Evolutionary conservation across 2,329 filamentous ascomycete species (phyloP), one percentile per base, ranked within the genome.

Genomic region (Aureobasidium lini): DNA sequence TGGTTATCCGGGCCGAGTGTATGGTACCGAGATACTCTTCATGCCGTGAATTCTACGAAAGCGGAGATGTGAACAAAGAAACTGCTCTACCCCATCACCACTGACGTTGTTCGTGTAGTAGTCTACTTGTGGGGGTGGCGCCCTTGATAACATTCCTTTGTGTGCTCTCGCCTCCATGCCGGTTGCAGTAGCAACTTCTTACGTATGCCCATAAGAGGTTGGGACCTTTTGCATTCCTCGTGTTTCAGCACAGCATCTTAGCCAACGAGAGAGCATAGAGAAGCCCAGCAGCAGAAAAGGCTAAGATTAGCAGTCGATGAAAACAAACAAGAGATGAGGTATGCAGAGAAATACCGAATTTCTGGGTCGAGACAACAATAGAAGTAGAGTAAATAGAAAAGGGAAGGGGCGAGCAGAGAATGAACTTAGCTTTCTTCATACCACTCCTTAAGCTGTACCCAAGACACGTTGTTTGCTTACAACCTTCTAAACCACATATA

Each of bases 261-360:
- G 32, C n/a, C 6, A 36, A 15, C 18, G 4, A 7, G 1, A 15
- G 7, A 42, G 28, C 23, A 23, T 23, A 23, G 23, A 23, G 23
- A 23, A 23, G 23, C 23, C 4, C 23, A 23, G 23, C 23, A 23
- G 23, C 23, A 5, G 11, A 7, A 37, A 40, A 6, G 40, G 18
- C 49, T 23, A 40, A 18, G 36, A 52, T 52, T 32, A 40, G 36
- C 49, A 40, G 11, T 44, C 2, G 50, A 44, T 39, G 50, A 57
- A 57, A 57, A 57, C 54, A 57, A 57, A 48, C 43, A 47, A 47
- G 37, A 11, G 23, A n/a, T 16, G 23, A 57, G 54, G 43, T 37
- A 57, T 43, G 54, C 43, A 57, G 16, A 18, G 16, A 34, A 29
- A 28, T 34, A 23, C 36, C 50, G n/a, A 28, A 10, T 6, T 4